Base-by-base conservation (phyloP, 345 rosid species). In the Citrus sp. region DNA sequence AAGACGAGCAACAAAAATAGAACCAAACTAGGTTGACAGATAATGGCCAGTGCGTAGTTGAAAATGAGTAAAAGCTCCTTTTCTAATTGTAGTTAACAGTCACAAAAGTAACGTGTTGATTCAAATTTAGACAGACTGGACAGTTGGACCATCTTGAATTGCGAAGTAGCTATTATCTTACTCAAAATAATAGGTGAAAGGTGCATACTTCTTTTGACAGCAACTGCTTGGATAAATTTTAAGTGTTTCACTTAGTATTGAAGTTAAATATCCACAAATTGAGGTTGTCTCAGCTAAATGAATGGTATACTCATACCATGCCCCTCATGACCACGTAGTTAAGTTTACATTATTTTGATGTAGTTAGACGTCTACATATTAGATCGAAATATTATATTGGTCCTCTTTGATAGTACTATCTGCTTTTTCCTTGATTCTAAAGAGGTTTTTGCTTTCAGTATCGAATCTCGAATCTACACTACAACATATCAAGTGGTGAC, bases 391-490 rank as follows among this genome's bases (percentile, higher is more conserved):
- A 37, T 54, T 28, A 12, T 71, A n/a, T 35, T 13, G 22, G 46
- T 71, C 67, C 66, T 4, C 6, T 70, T 49, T 56, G 16, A 9
- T 61, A 70, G 64, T 14, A 49, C 9, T 46, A 19, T 54, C 46
- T 46, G 72, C 10, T 69, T 32, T 62, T 56, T n/a, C 18, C 54
- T 61, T n/a, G 16, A 35, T 32, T 16, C 28, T 76, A 5, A 71
- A 71, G 28, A 27, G 38, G 25, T 55, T 70, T 13, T 74, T 38
- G 46, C 67, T 86, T 59, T 80, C 85, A 92, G 99, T 88, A 92
- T 82, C 93, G 98, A 37, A 80, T 94, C 78, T 96, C 99, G 59
- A 94, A 95, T 73, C 68, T 93, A 85, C 85, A 81, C 73, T 93
- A 90, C 83, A 88, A 93, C 66, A 82, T 92, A 56, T 89, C 98